Evolutionary conservation across 768 basidiomycete species (phyloP), one percentile per base, ranked within the genome.

Genomic region (Suillus subaureus): DNA sequence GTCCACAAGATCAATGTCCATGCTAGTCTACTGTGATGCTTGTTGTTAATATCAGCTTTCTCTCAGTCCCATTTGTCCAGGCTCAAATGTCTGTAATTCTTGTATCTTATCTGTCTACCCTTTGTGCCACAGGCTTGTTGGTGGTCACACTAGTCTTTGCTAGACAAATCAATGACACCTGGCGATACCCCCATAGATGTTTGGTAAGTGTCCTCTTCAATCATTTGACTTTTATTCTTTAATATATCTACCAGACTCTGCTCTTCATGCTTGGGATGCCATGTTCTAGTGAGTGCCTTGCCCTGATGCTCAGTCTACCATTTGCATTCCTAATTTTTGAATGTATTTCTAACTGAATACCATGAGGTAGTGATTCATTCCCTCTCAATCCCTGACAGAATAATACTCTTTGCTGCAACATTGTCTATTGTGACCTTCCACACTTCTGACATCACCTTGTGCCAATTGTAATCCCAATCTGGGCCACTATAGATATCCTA

Each of bases 321-420:
- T 84, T 82, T 64, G 82, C 83, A 9, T 68, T 84, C n/a, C 74
- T 85, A 37, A 81, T 85, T 74, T 85, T 83, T 83, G 80, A 78
- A 83, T 85, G 70, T 69, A 83, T 79, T 45, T 21, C 33, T 26
- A 6, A 12, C 16, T 3, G 4, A 16, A 51, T 51, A 7, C 49
- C 6, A 26, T 26, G 12, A 13, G 2, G 13, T 3, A 49, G 23
- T 49, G 5, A 23, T 35, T 35, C 33, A 35, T 35, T 35, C 6
- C 6, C 9, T 35, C 12, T 49, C 23, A 23, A 23, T 49, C 13
- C 23, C 12, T n/a, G n/a, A 23, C 47, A 23, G 23, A 23, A 18
- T 49, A 23, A 23, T 49, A 23, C 23, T 23, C n/a, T 23, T 49
- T 49, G 23, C 12, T 11, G 2, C 13, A 23, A 11, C 47, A 23